Conservation (phyloP, 148 eudicot genomes). For the Arbutus unedo region DNA sequence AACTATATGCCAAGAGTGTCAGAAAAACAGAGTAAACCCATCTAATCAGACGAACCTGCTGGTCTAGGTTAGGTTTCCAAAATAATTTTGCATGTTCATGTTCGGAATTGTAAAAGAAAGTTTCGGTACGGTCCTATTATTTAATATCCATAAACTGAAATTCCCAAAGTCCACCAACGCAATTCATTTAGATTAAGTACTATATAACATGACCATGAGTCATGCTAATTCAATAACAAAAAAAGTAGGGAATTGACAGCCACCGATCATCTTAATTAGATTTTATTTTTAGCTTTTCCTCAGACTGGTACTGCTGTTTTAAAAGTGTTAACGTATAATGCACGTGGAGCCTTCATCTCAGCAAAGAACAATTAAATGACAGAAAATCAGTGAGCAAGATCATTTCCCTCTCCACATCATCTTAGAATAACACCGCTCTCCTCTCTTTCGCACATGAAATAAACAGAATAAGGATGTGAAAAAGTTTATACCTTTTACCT, state of each 20-base stretch:
- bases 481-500: not conserved
- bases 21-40: not conserved
- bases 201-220: not conserved
- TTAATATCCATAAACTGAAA: not conserved
- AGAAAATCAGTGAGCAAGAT: not conserved
- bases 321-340: not conserved
- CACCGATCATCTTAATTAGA: not conserved
- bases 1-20: not conserved
- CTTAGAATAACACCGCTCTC: not conserved
- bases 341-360: not conserved
- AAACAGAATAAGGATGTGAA: not conserved
- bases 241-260: no score
- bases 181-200: not conserved
- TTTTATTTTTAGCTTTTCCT: not conserved
- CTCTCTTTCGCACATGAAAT: not conserved
- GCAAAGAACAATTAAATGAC: not conserved
- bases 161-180: not conserved
- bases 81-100: not conserved
- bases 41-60: not conserved
- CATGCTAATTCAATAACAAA: not conserved
- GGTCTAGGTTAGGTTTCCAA: not conserved
- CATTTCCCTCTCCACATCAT: not conserved
- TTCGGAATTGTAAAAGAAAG: not conserved
- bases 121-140: not conserved
- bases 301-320: not conserved